phyloP scores from a whole-genome alignment of 495 filamentous ascomycete genomes.

The Penicillium coprophilum region DNA sequence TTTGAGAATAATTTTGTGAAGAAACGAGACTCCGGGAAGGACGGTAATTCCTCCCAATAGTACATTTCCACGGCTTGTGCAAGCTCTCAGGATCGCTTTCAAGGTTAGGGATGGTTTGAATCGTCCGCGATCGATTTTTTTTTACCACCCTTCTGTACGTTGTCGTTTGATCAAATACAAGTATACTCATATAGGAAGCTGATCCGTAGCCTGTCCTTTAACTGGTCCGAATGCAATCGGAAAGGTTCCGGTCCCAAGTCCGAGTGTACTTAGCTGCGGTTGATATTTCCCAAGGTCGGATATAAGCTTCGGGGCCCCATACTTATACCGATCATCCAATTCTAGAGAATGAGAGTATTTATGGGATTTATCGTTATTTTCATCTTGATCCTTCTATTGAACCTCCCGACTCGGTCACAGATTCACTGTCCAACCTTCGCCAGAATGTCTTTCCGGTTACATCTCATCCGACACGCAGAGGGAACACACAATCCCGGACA shows the following conservation, averaged over 20 bases:
- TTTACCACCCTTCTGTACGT: too few relatives aligned
- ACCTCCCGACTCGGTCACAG: not conserved
- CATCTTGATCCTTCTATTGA: not conserved
- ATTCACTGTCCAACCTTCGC: not conserved
- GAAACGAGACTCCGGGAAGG: constrained; percentile 6
- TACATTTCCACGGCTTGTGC: not conserved
- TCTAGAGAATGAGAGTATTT: not conserved
- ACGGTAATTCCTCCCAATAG: not conserved
- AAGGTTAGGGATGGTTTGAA: too few relatives aligned
- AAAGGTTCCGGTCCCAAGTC: too few relatives aligned
- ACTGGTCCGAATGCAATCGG: too few relatives aligned
- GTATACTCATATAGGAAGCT: too few relatives aligned
- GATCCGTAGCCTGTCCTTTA: too few relatives aligned
- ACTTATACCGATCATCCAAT: not conserved
- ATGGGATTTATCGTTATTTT: not conserved
- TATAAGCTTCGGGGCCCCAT: not conserved
- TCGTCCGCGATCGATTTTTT: not conserved
- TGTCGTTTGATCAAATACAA: too few relatives aligned
- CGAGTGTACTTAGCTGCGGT: not conserved
- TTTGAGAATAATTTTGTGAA: constrained; percentile 17
- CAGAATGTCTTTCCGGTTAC: constrained; percentile 12
- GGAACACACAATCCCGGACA: constrained; percentile 17
- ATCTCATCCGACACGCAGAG: constrained; percentile 21
- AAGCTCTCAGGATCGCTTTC: not conserved
- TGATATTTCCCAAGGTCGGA: constrained; percentile 2